These are phyloP conservation scores for Venturiaceae sp. DNA, from an alignment of 2,329 filamentous ascomycete species.

Conservation along the genomic window DNA sequence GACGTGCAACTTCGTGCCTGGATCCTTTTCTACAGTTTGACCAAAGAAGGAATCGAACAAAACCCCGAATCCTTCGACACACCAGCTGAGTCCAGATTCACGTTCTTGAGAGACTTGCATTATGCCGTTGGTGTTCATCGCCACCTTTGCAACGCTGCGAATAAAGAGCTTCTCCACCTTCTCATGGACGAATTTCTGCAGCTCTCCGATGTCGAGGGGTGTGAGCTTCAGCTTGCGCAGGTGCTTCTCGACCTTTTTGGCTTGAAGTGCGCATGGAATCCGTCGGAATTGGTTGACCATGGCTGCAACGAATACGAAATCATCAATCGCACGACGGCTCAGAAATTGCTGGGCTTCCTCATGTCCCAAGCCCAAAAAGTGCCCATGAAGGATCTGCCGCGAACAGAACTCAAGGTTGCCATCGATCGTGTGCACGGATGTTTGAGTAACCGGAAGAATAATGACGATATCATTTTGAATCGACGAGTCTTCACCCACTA, in stretches of 20 bases:
- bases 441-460: conserved; percentile 55
- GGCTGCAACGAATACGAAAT: conserved; percentile 59
- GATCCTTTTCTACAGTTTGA: conserved; percentile 74
- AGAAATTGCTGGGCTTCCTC: conserved; percentile 75
- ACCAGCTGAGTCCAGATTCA: conserved; percentile 63
- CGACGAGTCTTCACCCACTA: conserved; percentile 72
- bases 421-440: conserved; percentile 91
- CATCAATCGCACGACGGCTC: conserved; percentile 69
- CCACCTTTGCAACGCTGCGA: conserved; percentile 73
- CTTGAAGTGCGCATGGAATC: conserved; percentile 47
- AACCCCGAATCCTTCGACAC: conserved; percentile 53
- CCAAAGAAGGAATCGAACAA: conserved; percentile 66
- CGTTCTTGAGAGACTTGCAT: conserved; percentile 73
- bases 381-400: conserved; percentile 82
- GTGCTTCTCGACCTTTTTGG: conserved; percentile 77
- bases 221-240: conserved; percentile 79
- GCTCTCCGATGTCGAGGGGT: conserved; percentile 66
- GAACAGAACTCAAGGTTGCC: conserved; percentile 79
- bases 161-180: conserved; percentile 81
- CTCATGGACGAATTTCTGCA: conserved; percentile 78
- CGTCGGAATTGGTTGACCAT: conserved; percentile 50
- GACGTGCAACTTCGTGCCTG: conserved; percentile 84
- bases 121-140: conserved; percentile 67
- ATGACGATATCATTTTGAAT: conserved; percentile 75
- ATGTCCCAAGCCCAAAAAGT: conserved; percentile 72